Percentiles rank a stretch among this genome's conserved stretches.
phyloP scores from a whole-genome alignment of 148 eudicot genomes.

The Nepenthes mirabilis region DNA sequence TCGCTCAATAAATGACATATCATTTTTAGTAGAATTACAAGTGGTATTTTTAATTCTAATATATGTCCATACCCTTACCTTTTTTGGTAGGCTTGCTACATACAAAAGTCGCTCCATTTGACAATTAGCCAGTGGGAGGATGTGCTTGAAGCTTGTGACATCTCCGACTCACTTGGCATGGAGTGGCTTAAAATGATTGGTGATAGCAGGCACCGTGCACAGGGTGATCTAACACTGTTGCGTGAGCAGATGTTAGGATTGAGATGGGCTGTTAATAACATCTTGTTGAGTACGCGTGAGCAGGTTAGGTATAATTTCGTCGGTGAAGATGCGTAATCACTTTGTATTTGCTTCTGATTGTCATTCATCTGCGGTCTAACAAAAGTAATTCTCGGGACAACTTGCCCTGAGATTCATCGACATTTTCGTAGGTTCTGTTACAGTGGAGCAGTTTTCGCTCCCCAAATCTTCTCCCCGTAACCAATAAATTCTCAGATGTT shows the following conservation, averaged over 20 bases:
- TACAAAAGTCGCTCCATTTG: constrained; percentile 33
- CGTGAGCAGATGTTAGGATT: constrained; percentile 25
- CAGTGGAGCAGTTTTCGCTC: constrained; percentile 3
- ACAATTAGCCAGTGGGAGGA: constrained; percentile 17
- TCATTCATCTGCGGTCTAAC: too few species aligned
- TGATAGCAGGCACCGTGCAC: constrained; percentile 28
- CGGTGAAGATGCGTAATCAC: constrained; percentile 8
- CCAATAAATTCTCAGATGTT: too few species aligned
- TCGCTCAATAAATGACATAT: not conserved
- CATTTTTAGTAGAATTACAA: too few species aligned
- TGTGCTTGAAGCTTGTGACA: constrained; percentile 15
- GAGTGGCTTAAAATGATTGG: constrained; percentile 38
- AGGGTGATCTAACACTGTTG: constrained; percentile 17
- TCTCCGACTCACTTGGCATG: constrained; percentile 10
- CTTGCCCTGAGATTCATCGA: constrained; percentile 62
- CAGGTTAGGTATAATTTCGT: constrained; percentile 54
- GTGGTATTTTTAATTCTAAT: too few species aligned
- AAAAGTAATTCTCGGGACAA: constrained; percentile 6
- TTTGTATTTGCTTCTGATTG: not conserved
- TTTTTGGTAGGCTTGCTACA: constrained; percentile 52
- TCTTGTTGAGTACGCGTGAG: constrained; percentile 54
- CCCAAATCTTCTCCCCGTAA: too few species aligned
- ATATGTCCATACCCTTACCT: not conserved
- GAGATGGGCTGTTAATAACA: constrained; percentile 63
- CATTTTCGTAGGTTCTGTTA: constrained; percentile 18